Conservation (phyloP, 2,329 filamentous ascomycete genomes). For the Cytospora piceicola region DNA sequence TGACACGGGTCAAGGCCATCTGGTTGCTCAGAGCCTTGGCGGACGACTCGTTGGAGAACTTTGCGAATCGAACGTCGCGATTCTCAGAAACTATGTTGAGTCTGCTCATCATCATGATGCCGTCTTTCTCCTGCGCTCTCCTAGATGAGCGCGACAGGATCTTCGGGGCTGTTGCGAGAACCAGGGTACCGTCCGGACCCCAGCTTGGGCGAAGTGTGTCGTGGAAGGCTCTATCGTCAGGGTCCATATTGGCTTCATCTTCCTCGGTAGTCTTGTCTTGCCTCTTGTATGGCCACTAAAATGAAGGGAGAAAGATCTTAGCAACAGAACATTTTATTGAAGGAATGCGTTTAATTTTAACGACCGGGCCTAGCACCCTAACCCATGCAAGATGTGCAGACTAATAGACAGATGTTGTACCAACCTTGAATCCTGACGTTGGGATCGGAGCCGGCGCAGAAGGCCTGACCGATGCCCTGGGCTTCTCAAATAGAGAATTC, state of each 20-base stretch:
- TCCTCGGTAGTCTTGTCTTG: slow-evolving; percentile 69
- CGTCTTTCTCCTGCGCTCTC: slow-evolving; percentile 43
- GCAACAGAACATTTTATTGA: slow-evolving; percentile 44
- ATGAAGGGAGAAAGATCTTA: slow-evolving; percentile 50
- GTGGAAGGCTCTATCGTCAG: slow-evolving; percentile 70
- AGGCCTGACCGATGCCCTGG: slow-evolving; percentile 61
- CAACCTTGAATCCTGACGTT: slow-evolving; percentile 83
- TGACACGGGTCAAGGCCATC: slow-evolving; percentile 58
- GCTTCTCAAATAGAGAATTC: slow-evolving; percentile 87
- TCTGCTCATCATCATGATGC: slow-evolving; percentile 57
- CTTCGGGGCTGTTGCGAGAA: slow-evolving; percentile 43
- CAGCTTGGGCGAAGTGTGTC: slow-evolving; percentile 78
- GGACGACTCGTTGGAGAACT: slow-evolving; percentile 61
- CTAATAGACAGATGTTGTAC: slow-evolving; percentile 56
- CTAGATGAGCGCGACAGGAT: slow-evolving; percentile 27
- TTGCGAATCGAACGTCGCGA: slow-evolving; percentile 67
- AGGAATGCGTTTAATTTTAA: slow-evolving; percentile 40
- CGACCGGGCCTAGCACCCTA: slow-evolving; percentile 37
- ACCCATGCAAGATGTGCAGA: slow-evolving; percentile 30
- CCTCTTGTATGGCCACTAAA: slow-evolving; percentile 86
- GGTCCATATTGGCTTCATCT: slow-evolving; percentile 64
- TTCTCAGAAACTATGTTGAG: slow-evolving; percentile 64
- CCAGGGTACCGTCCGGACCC: slow-evolving; percentile 73
- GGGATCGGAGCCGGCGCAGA: slow-evolving; percentile 52
- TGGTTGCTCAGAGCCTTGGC: slow-evolving; percentile 60